phyloP scores from a whole-genome alignment of 2,329 filamentous ascomycete genomes.

The Hypoxylon sp. region DNA sequence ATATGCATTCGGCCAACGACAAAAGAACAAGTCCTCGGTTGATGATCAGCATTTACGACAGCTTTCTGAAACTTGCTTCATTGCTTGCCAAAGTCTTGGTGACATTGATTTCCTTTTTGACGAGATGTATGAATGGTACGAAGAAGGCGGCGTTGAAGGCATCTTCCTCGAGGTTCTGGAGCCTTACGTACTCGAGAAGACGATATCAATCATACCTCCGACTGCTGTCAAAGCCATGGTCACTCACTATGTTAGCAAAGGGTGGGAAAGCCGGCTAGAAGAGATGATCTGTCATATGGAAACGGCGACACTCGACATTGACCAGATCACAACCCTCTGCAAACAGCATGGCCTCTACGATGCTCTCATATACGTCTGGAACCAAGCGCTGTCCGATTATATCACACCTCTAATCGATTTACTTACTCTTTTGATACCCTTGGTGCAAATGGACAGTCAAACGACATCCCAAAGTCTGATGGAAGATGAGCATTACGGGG shows the following conservation, averaged over 20 bases:
- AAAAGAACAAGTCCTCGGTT: conserved; percentile 55
- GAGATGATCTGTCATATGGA: conserved; percentile 95
- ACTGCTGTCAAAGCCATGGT: conserved; percentile 87
- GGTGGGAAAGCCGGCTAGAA: conserved; percentile 81
- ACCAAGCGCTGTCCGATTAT: conserved; percentile 86
- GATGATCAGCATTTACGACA: conserved; percentile 73
- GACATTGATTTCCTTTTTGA: conserved; percentile 89
- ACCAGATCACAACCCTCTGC: conserved; percentile 89
- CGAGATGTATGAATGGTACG: conserved; percentile 88
- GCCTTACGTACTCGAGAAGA: conserved; percentile 82
- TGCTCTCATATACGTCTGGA: conserved; percentile 97
- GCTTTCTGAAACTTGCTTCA: conserved; percentile 83
- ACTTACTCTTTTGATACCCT: conserved; percentile 69
- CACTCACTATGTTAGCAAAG: conserved; percentile 78
- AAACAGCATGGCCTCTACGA: conserved; percentile 94
- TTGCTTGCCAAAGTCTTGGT: conserved; percentile 79
- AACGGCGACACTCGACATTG: conserved; percentile 89
- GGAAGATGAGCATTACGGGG: conserved; percentile 67
- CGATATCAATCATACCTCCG: conserved; percentile 79
- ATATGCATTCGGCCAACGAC: conserved; percentile 79
- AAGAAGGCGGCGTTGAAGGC: conserved; percentile 75
- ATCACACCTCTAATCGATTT: conserved; percentile 90
- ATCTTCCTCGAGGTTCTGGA: conserved; percentile 91
- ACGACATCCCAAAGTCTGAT: conserved; percentile 62
- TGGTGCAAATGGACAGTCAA: conserved; percentile 65